Base-by-base conservation (phyloP, 306 rosid genomes). In the Castanea crenata region DNA sequence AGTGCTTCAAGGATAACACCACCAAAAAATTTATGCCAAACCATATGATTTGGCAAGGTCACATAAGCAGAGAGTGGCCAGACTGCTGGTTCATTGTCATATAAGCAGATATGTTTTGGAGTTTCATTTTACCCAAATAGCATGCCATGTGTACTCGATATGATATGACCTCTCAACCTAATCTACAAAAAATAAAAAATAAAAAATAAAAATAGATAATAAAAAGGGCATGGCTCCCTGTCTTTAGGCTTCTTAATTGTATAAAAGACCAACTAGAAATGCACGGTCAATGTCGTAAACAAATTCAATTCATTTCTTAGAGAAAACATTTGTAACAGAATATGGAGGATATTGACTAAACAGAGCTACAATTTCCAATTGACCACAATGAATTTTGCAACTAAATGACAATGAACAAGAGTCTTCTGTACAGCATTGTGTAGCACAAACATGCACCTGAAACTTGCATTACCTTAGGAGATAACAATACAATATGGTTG, bases 391-490 rank as follows among this genome's bases (percentile, higher is more conserved):
- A 8, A 34, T 68, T 35, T 35, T 0, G 69, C 74, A 35, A 54
- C 46, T 46, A 6, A 78, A 65, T 52, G 70, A 74, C 82, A 73
- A 73, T 44, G 52, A 77, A 72, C 74, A 67, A 49, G 5, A 44
- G 56, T 38, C 57, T 62, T 69, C 55, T 20, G 68, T 21, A 34
- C 16, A 7, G 59, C 44, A 34, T 32, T 32, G 21, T 14, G 20
- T 56, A 75, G 63, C 20, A 52, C 34, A 70, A 44, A 51, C 63
- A 32, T 34, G 58, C 75, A 75, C 6, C 71, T 12, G 64, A 76
- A 65, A 59, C 76, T 70, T 69, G 68, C 70, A 83, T 46, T 77
- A 79, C 75, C 79, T 69, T 9, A 44, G 54, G 55, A 75, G 41
- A 21, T 44, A 69, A 79, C 76, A 29, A 73, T 31, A 76, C 79